Percentiles rank a stretch among this genome's conserved stretches.
phyloP scores from a whole-genome alignment of 345 rosid species.

The Iberis pinnata region DNA sequence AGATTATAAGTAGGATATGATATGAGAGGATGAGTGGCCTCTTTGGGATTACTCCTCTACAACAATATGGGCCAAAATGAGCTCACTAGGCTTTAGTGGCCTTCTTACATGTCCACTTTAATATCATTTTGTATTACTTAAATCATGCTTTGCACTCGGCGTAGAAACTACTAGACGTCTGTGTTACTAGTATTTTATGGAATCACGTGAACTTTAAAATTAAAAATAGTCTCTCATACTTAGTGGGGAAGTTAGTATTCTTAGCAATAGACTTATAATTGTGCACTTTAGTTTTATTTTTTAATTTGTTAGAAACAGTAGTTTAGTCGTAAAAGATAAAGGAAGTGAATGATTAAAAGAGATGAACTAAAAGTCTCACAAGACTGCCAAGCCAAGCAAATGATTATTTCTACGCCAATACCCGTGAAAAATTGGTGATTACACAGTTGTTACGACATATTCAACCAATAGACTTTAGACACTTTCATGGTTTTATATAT shows the following conservation, averaged over 20 bases:
- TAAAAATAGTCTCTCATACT: conserved; percentile 18
- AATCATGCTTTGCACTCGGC: no score
- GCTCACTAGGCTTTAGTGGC: no score
- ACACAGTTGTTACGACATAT: conserved; percentile 4
- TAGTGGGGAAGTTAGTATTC: conserved; percentile 32
- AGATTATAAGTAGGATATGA: no score
- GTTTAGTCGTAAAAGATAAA: conserved; percentile 21
- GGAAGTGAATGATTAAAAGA: conserved; percentile 17
- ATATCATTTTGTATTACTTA: no score
- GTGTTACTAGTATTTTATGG: no score
- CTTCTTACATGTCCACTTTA: no score
- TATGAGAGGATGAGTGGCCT: no score
- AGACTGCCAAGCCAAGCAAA: conserved; percentile 26
- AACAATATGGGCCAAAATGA: no score
- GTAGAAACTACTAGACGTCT: no score
- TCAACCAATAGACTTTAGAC: neutral
- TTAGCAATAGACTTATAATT: conserved; percentile 14
- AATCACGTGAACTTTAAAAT: no score
- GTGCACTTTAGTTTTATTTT: conserved; percentile 1
- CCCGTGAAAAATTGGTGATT: conserved; percentile 3
- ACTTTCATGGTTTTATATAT: neutral
- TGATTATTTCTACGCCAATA: conserved; percentile 9
- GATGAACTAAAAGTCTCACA: conserved; percentile 22
- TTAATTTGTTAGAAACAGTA: neutral
- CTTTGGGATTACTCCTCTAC: no score